Percentiles rank a stretch among this genome's conserved stretches.
These are phyloP conservation scores for Kwoniella sp. DNA, from an alignment of 768 basidiomycete genomes.

Conservation along the genomic window DNA sequence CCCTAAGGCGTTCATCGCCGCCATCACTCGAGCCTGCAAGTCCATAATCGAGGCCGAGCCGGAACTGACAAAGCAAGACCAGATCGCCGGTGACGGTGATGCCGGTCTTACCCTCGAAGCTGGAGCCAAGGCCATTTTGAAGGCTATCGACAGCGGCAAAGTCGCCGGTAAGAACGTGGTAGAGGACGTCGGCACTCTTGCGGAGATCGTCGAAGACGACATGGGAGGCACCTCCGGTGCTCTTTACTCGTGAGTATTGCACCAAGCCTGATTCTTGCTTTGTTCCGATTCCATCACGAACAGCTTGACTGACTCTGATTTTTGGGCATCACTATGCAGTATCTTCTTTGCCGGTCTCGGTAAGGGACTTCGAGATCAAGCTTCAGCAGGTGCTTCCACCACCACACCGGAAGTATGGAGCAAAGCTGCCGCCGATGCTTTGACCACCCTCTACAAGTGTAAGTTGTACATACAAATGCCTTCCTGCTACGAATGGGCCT, in stretches of 20 bases:
- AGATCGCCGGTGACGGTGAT: slow-evolving; percentile 86
- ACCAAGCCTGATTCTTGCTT: no score
- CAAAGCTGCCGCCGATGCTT: slow-evolving; percentile 61
- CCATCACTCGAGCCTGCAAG: slow-evolving; percentile 41
- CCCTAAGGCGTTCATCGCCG: slow-evolving; percentile 36
- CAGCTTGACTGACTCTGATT: not conserved
- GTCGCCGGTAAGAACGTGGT: slow-evolving; percentile 70
- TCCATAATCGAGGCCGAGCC: slow-evolving; percentile 73
- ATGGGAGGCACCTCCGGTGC: slow-evolving; percentile 95
- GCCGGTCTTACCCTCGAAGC: slow-evolving; percentile 68
- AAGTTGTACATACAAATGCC: slow-evolving; percentile 14
- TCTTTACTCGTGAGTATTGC: slow-evolving; percentile 73
- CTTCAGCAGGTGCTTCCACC: slow-evolving; percentile 51
- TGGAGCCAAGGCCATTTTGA: slow-evolving; percentile 66
- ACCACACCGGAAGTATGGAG: slow-evolving; percentile 67
- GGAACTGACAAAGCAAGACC: slow-evolving; percentile 89
- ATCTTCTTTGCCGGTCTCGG: slow-evolving; percentile 90
- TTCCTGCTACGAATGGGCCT: not conserved
- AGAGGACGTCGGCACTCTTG: slow-evolving; percentile 67
- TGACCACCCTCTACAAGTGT: slow-evolving; percentile 50
- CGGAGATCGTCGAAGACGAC: slow-evolving; percentile 73
- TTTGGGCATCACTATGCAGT: slow-evolving; percentile 58
- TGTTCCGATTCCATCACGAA: not conserved
- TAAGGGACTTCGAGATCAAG: slow-evolving; percentile 64
- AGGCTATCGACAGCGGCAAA: slow-evolving; percentile 62